Evolutionary conservation across 257 asterid species (phyloP), one percentile per base, ranked within the genome.

Genomic region (Phtheirospermum japonicum): DNA sequence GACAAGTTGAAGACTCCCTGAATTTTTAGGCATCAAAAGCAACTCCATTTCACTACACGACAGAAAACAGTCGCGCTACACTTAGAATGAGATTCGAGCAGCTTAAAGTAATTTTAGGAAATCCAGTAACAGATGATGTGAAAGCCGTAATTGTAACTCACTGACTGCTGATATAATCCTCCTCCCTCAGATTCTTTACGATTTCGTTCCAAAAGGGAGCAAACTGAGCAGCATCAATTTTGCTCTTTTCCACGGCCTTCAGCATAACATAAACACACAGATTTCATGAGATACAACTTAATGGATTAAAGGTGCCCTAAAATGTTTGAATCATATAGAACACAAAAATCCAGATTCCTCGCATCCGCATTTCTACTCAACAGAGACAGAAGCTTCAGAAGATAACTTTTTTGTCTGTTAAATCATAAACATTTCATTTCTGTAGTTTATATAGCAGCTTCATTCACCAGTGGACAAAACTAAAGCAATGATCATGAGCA

Each of bases 191-290:
- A 77, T 83, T 92, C 81, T 50, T 82, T 56, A 92, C 23, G 46
- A 92, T 92, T 78, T 92, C 99, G 72, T 92, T 92, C 99, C 99
- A 89, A 67, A 92, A 89, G 40, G 99, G 99, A 61, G 97, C 89
- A 80, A 92, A 92, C 68, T 73, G 86, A 66, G 88, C 86, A 75
- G 97, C 97, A 76, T 89, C 94, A 50, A 63, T 56, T 77, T 87
- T 92, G 75, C 64, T 75, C 70, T 80, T 84, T 67, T 77, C 86
- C 74, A 76, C 48, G 42, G 45, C 84, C 99, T 89, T 74, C 81
- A 71, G 63, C 48, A 56, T 52, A 67, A 68, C 61, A 75, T 16
- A 42, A 66, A 61, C 43, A 67, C 28, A 61, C 64, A 45, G 63
- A 67, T 56, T 46, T 46, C 50, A 51, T 30, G 16, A 39, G 61